Conservation (phyloP, 1,284 basidiomycete genomes). For the Boletus calvinii region DNA sequence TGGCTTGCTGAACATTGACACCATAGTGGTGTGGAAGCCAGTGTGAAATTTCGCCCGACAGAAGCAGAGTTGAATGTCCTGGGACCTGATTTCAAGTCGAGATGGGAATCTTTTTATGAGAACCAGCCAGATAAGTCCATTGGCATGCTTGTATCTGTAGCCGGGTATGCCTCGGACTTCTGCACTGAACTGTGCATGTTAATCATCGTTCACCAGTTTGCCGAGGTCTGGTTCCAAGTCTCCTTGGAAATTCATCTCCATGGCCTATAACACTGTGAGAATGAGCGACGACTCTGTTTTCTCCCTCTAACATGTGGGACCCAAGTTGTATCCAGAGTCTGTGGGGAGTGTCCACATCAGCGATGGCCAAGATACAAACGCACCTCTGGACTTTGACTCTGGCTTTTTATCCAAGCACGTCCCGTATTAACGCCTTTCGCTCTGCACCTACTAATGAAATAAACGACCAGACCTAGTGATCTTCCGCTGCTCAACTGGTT, state of each 20-base stretch:
- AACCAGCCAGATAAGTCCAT: constrained; percentile 5
- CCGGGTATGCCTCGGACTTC: constrained; percentile 2
- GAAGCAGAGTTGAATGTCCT: constrained; percentile 3
- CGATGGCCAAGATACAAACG: constrained; percentile 18
- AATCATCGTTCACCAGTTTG: neutral
- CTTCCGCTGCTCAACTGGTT: neutral
- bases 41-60: constrained; percentile 12
- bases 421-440: neutral
- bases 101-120: constrained; percentile 16
- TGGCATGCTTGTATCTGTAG: neutral
- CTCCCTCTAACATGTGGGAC: neutral
- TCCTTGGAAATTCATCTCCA: constrained; percentile 5
- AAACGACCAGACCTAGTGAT: neutral
- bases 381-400: constrained; percentile 20
- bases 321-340: constrained; percentile 25
- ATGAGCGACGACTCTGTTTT: neutral
- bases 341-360: constrained; percentile 28
- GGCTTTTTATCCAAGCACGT: constrained; percentile 9
- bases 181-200: no score
- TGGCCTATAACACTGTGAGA: neutral
- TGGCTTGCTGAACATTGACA: neutral
- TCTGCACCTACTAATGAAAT: neutral
- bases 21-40: constrained; percentile 12
- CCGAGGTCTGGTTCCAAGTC: neutral
- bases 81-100: constrained; percentile 5